Conservation (phyloP, 164 flowering plant species). For the Magnolia sinica region DNA sequence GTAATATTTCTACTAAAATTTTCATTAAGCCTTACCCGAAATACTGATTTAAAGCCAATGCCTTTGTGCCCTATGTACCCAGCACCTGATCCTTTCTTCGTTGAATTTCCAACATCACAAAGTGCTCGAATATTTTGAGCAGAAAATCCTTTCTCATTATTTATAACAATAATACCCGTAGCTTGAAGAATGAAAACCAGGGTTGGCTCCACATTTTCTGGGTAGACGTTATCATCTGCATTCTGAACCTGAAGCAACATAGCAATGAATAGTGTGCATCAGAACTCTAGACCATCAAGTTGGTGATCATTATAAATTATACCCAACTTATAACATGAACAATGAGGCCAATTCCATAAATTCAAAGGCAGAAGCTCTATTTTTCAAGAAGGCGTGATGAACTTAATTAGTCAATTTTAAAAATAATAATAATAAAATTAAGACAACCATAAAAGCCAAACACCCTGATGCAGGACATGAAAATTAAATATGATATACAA, state of each 20-base stretch:
- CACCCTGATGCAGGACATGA: neutral
- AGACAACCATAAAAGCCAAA: neutral
- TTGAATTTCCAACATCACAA: conserved; percentile 95
- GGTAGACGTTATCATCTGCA: conserved; percentile 93
- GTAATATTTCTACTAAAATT: neutral
- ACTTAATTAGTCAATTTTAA: neutral
- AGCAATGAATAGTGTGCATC: neutral
- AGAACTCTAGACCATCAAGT: neutral
- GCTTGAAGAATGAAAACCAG: conserved; percentile 74
- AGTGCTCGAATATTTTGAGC: conserved; percentile 86
- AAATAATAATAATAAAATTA: too few species aligned
- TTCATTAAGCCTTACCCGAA: conserved; percentile 54
- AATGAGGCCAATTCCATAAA: neutral
- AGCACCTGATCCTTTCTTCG: conserved; percentile 68
- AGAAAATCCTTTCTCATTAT: conserved; percentile 87
- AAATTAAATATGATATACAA: too few species aligned
- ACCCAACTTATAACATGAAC: neutral
- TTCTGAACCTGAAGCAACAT: conserved; percentile 69
- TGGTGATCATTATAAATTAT: neutral
- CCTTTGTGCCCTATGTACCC: conserved; percentile 98
- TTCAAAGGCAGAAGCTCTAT: neutral
- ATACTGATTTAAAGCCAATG: conserved; percentile 97
- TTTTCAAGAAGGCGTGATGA: neutral
- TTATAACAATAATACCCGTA: conserved; percentile 60
- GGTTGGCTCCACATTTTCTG: conserved; percentile 71